Evolutionary conservation across 179 eudicot genomes (phyloP).

Genomic region (Spinacia oleracea): DNA sequence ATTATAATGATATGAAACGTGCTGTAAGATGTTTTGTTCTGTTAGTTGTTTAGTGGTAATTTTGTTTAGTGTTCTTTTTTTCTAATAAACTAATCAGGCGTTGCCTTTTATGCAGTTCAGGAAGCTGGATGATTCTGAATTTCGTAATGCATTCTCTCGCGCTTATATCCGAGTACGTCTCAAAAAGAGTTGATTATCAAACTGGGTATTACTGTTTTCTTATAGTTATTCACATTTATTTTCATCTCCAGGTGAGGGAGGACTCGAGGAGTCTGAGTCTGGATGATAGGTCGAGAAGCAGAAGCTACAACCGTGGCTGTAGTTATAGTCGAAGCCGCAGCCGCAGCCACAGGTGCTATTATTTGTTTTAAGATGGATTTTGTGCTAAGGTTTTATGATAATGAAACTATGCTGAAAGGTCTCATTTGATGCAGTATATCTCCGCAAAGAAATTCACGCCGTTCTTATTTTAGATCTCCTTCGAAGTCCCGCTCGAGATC

Average conservation of each 20-base stretch:
- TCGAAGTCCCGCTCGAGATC: slow-evolving; percentile 52
- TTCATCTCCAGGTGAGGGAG: slow-evolving; percentile 49
- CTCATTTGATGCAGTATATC: slow-evolving; percentile 45
- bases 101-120: slow-evolving; percentile 47
- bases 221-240: neutral
- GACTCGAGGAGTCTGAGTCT: slow-evolving; percentile 61
- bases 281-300: slow-evolving; percentile 56
- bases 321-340: slow-evolving; percentile 61
- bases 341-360: slow-evolving; percentile 45
- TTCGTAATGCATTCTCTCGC: slow-evolving; percentile 64
- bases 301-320: slow-evolving; percentile 55
- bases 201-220: neutral
- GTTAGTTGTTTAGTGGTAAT: neutral
- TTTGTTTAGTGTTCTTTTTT: neutral
- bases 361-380: neutral
- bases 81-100: neutral
- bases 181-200: neutral
- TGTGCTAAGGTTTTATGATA: neutral
- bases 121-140: slow-evolving; percentile 81
- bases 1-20: slow-evolving; percentile 76
- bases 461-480: slow-evolving; percentile 57
- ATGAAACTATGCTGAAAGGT: neutral
- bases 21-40: slow-evolving; percentile 54
- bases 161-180: slow-evolving; percentile 63
- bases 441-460: slow-evolving; percentile 48